Conservation (phyloP, 139 green algal genomes). For the Chlorella ohadii region DNA sequence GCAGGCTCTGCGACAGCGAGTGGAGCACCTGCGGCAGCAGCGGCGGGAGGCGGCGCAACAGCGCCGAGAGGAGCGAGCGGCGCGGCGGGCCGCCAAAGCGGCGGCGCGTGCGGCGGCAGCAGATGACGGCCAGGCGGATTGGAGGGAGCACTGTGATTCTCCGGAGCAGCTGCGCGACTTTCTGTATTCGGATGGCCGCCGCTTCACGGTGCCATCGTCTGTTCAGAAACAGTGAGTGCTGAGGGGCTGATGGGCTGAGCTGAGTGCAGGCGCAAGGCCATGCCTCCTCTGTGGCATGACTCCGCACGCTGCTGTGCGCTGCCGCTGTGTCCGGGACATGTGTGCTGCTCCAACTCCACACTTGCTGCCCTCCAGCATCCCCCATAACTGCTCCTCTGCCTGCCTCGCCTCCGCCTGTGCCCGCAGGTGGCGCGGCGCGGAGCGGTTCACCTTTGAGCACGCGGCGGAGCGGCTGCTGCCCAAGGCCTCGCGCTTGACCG, state of each 20-base stretch:
- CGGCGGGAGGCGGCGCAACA: too few relatives aligned
- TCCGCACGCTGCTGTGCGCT: too few relatives aligned
- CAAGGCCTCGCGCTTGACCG: not conserved
- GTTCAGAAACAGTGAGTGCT: not conserved
- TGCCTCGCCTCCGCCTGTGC: not conserved
- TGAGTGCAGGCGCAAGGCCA: too few relatives aligned
- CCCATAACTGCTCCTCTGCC: too few relatives aligned
- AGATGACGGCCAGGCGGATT: not conserved
- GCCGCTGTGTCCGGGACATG: too few relatives aligned
- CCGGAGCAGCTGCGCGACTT: not conserved
- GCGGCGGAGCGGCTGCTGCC: not conserved
- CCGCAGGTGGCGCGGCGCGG: not conserved
- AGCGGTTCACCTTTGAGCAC: conserved; percentile 12
- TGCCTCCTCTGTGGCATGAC: too few relatives aligned
- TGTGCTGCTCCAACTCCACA: too few relatives aligned
- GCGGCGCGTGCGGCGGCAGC: not conserved
- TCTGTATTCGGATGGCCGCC: not conserved
- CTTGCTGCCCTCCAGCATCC: not conserved
- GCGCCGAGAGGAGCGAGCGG: too few relatives aligned
- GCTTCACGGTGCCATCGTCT: not conserved
- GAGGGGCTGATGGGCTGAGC: too few relatives aligned
- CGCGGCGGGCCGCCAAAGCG: not conserved
- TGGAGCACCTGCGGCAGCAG: too few relatives aligned
- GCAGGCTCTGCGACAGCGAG: too few relatives aligned
- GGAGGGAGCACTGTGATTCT: not conserved